Base-by-base conservation (phyloP, 23 red algal species). In the Gracilaria caudata region DNA sequence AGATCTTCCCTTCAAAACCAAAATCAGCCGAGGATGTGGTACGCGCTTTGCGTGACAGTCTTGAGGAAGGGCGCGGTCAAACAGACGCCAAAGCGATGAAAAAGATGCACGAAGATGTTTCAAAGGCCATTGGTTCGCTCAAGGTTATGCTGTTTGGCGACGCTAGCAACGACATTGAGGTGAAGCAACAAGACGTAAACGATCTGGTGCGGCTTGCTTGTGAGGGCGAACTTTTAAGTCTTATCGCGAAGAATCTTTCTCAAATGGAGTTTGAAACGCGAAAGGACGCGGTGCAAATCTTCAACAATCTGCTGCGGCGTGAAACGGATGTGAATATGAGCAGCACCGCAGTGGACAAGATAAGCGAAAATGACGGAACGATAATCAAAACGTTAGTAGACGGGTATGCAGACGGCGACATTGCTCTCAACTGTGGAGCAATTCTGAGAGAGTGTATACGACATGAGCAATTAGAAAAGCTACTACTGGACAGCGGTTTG, bases 221-320 rank as follows among this genome's bases (percentile, higher is more conserved):
- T 43, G 70, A 94, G 45, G 78, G 73, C 21, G 95, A 98, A 26
- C 70, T 98, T 6, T 68, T 98, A 13, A 45, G 44, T 20, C 80
- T 98, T 4, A 76, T 98, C 37, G 95, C 78, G 25, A 70, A 79
- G 26, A 82, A 93, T 54, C 72, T 98, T 26, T 80, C 80, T 11
- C 17, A 58, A 37, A 91, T 99, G 88, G 97, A 94, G 87, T 99
- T 99, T 89, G 97, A 99, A 83, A 86, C 97, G 0, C 83, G 93
- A 56, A 99, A 99, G 68, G 93, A 99, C 73, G 93, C 90, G 30
- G 97, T 94, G 9, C 88, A 85, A 68, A 83, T 99, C 21, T 99
- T 99, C 78, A 95, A 99, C 77, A 99, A 99, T 58, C 68, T 99
- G 37, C 71, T 99, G 20, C 93, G 94, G 23, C 59, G 93, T 83